Conservation (phyloP, 192 early-diverging fungal species). For the Umbelopsis sp. region DNA sequence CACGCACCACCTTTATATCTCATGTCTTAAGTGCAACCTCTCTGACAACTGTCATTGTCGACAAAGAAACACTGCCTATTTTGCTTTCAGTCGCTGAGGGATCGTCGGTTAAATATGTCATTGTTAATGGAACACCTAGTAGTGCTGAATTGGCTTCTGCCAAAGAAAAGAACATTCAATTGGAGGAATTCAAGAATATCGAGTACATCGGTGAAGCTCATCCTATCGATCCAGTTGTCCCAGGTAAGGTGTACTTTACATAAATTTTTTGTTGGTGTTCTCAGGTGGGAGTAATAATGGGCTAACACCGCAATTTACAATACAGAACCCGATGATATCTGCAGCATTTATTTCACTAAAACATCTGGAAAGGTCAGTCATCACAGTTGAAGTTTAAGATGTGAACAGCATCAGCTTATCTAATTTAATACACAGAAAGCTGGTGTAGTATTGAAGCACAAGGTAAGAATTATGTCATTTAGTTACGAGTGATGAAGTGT, state of each 20-base stretch:
- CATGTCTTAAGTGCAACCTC: slow-evolving; percentile 16
- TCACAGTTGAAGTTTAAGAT: neutral
- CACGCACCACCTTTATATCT: slow-evolving; percentile 23
- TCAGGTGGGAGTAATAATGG: too few species aligned
- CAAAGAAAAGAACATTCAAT: slow-evolving; percentile 9
- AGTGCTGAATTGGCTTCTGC: slow-evolving; percentile 11
- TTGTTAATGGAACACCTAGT: slow-evolving; percentile 24
- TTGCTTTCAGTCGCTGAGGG: slow-evolving; percentile 10
- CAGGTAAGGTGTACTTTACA: slow-evolving; percentile 24
- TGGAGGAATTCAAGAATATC: slow-evolving; percentile 24
- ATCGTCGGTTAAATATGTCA: slow-evolving; percentile 22
- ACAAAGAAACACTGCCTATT: neutral
- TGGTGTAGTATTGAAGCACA: slow-evolving; percentile 39
- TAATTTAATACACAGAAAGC: neutral
- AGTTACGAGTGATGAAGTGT: neutral
- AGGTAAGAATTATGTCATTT: slow-evolving; percentile 9
- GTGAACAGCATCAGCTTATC: neutral
- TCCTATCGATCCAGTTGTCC: slow-evolving; percentile 15
- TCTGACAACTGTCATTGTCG: neutral
- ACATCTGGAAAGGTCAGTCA: slow-evolving; percentile 21
- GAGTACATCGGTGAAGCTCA: neutral
- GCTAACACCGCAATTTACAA: neutral
- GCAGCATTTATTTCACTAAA: slow-evolving; percentile 28
- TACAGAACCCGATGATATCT: slow-evolving; percentile 29
- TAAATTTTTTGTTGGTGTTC: too few species aligned